Percentiles rank a stretch among this genome's conserved stretches.
Evolutionary conservation across 2,329 filamentous ascomycete genomes (phyloP).

Genomic region (Verticillium longisporum): DNA sequence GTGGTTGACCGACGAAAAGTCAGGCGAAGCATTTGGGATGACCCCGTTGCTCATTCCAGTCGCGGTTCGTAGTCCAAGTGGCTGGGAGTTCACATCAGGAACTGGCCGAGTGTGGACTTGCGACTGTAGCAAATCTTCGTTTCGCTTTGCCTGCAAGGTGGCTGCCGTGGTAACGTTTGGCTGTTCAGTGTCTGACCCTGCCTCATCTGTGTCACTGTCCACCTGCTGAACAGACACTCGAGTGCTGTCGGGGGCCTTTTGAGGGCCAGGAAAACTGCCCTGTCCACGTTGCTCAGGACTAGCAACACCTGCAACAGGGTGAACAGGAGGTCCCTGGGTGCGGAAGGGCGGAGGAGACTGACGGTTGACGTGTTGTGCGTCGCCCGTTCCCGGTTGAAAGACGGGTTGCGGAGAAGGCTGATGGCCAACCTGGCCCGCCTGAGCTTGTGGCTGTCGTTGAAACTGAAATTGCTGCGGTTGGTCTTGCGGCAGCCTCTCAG

Average conservation of each 20-base stretch:
- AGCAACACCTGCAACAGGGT: background rate
- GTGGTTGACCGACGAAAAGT: background rate
- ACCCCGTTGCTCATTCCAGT: background rate
- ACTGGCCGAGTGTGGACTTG: background rate
- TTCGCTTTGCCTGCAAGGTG: background rate
- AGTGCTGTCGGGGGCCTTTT: background rate
- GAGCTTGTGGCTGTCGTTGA: background rate
- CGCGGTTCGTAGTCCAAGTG: background rate
- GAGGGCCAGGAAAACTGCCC: background rate
- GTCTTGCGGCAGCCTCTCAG: background rate
- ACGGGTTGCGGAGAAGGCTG: background rate
- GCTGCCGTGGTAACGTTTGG: background rate
- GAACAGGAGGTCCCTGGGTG: constrained; percentile 1
- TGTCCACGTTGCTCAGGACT: background rate
- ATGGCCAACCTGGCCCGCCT: background rate
- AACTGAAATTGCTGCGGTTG: background rate
- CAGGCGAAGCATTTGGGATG: background rate
- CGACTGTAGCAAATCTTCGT: background rate
- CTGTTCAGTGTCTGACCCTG: background rate
- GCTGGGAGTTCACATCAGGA: background rate
- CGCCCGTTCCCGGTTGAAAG: background rate
- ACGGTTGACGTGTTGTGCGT: background rate
- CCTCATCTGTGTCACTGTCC: background rate
- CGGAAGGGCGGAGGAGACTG: constrained; percentile 2
- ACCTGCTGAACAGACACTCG: background rate